phyloP scores from a whole-genome alignment of 495 filamentous ascomycete species.

The Penicillium maclennaniae region DNA sequence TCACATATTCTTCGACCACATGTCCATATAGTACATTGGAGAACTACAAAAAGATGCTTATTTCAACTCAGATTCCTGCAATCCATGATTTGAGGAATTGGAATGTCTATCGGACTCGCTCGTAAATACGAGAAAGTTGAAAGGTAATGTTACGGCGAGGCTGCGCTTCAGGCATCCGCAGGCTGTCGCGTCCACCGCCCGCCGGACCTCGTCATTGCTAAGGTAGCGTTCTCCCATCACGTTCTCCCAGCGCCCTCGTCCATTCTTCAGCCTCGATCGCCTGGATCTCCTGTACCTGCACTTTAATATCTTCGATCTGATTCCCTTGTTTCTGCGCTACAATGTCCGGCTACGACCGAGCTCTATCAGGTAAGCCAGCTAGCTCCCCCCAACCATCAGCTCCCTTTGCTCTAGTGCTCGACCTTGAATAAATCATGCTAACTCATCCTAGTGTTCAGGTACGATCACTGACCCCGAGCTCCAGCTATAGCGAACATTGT shows the following conservation, averaged over 20 bases:
- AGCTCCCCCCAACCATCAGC: constrained; percentile 22
- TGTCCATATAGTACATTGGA: no score
- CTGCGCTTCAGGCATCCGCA: constrained; percentile 24
- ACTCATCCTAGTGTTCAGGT: constrained; percentile 30
- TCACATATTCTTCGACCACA: no score
- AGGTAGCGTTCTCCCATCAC: constrained; percentile 14
- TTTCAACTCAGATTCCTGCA: no score
- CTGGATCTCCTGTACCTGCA: neutral
- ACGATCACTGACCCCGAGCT: constrained; percentile 8
- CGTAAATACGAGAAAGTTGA: neutral
- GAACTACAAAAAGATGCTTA: no score
- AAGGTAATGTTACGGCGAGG: constrained; percentile 8
- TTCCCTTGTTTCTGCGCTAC: constrained; percentile 38
- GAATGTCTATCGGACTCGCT: neutral
- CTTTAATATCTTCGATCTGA: neutral
- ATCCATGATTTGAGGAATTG: neutral
- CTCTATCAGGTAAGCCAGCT: constrained; percentile 76
- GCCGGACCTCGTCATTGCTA: constrained; percentile 28
- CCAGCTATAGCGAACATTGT: constrained; percentile 13
- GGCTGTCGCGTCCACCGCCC: constrained; percentile 33
- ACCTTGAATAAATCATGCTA: constrained; percentile 8
- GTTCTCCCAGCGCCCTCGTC: constrained; percentile 11
- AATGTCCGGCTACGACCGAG: constrained; percentile 91
- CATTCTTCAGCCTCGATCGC: constrained; percentile 7
- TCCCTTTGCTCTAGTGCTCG: constrained; percentile 17